These are phyloP conservation scores for Teunomyces aglyptinius DNA, from an alignment of 805 yeast species.

Conservation along the genomic window DNA sequence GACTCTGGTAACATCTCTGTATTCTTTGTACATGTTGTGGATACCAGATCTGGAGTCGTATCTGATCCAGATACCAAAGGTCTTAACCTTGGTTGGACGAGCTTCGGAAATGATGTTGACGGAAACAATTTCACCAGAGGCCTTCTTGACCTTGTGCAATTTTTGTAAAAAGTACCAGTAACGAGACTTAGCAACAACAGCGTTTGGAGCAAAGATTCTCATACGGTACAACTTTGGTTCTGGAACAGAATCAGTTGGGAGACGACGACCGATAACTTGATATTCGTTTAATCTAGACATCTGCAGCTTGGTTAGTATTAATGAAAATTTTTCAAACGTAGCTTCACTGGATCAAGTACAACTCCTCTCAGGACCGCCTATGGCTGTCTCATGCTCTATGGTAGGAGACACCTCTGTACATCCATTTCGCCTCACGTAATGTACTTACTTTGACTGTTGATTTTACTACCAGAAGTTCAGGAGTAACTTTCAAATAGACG, in stretches of 20 bases:
- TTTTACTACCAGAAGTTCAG: constrained; percentile 5
- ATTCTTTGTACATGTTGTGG: constrained; percentile 99
- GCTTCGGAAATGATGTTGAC: constrained; percentile 89
- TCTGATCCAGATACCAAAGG: constrained; percentile 99
- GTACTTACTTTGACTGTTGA: constrained; percentile 11
- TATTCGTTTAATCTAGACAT: constrained; percentile 98
- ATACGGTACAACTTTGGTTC: constrained; percentile 99
- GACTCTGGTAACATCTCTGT: constrained; percentile 98
- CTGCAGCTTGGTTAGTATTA: constrained; percentile 8
- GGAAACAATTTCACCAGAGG: constrained; percentile 98
- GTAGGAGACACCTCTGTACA: background rate
- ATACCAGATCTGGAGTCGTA: constrained; percentile 99
- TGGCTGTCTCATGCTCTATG: background rate
- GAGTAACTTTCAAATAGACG: constrained; percentile 7
- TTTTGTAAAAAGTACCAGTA: constrained; percentile 99
- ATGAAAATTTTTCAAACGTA: background rate
- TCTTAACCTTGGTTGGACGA: constrained; percentile 98
- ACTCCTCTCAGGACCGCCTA: background rate
- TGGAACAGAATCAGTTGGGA: constrained; percentile 98
- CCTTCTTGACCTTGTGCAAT: constrained; percentile 99
- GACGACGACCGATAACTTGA: constrained; percentile 99
- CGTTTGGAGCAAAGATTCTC: constrained; percentile 99
- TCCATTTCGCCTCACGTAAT: background rate
- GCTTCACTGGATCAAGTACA: background rate
- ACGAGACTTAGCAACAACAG: constrained; percentile 99